Evolutionary conservation across 257 asterid genomes (phyloP), one percentile per base, ranked within the genome.

Genomic region (Lycium barbarum): DNA sequence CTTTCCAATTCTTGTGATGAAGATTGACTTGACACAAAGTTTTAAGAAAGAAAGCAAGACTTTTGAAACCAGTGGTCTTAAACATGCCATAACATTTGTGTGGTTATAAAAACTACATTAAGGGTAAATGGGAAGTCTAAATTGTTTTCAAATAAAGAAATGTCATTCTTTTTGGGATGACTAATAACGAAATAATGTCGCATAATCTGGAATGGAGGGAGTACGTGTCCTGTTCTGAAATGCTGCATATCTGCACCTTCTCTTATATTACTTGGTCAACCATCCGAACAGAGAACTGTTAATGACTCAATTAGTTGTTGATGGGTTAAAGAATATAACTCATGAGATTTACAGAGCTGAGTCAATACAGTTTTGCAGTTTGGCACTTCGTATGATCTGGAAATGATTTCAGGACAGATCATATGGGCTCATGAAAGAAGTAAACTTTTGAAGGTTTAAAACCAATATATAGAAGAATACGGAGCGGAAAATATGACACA

Each of bases 161-260:
- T 35, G 72, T 66, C 11, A 33, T 66, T 35, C 11, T 67, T 67
- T 67, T 67, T 14, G 22, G 47, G 74, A 63, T 66, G 73, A 13
- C 20, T 35, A 67, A 2, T 49, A 9, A 49, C 13, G 55, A 49
- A 49, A 49, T 49, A 49, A 49, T 49, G 55, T 49, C 3, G 13
- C 45, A 40, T 40, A 40, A 66, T 66, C 18, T 65, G 43, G 72
- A 65, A 65, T 3, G 18, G n/a, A 33, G 45, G 73, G 20, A 66
- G 45, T 66, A 43, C 79, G 55, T 71, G 33, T 9, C 54, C 55
- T 71, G 17, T 10, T 43, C 57, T 43, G 79, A 9, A 66, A 20
- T 71, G 79, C 79, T 11, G 54, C 79, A 40, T 71, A 43, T 71
- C 57, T 71, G 79, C 36, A 71, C 33, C 55, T 18, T 43, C 79